Base-by-base conservation (phyloP, 129 eudicot species). In the carrot (Daucus carota) region DNA sequence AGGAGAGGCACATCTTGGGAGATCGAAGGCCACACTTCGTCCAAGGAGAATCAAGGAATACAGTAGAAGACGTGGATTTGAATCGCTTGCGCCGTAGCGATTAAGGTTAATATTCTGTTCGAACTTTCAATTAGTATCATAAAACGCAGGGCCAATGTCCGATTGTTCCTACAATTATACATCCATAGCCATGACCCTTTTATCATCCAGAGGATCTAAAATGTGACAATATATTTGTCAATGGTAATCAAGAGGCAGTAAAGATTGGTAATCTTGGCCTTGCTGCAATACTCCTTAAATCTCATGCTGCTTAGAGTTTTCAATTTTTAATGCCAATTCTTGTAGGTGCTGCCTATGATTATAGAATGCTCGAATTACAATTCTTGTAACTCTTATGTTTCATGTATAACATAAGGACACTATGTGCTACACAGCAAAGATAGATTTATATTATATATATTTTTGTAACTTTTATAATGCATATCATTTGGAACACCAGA, bases 181-280 rank as follows among this genome's bases (percentile, higher is more conserved):
- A 96, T 94, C 50, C 98, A 91, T 65, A 85, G 92, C 81, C 96
- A 83, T 77, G 92, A 94, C 84, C 98, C 94, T 28, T 90, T 90
- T 36, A 83, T 88, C 40, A 85, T 85, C 43, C 92, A 87, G 50
- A 80, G 76, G 97, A 92, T 83, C 96, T 92, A 46, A 93, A 93
- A 73, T 93, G 98, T 84, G 98, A 90, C 33, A 93, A 93, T 78
- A 90, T 93, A 67, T 93, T 93, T 50, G 81, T 93, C 29, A 93
- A 93, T 73, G 98, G 98, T 9, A 88, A 93, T 77, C 95, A 90
- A 90, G 98, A 96, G 22, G 92, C 90, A 73, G 92, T 93, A 70
- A 93, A 93, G 85, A 93, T 93, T 76, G 98, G 98, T 65, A 97
- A 94, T 78, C 89, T 94, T 73, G 98, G n/a, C n/a, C n/a, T n/a